Percentiles rank a stretch among this genome's conserved stretches.
Evolutionary conservation across 257 asterid species (phyloP).

Genomic region (Primulina tabacum): DNA sequence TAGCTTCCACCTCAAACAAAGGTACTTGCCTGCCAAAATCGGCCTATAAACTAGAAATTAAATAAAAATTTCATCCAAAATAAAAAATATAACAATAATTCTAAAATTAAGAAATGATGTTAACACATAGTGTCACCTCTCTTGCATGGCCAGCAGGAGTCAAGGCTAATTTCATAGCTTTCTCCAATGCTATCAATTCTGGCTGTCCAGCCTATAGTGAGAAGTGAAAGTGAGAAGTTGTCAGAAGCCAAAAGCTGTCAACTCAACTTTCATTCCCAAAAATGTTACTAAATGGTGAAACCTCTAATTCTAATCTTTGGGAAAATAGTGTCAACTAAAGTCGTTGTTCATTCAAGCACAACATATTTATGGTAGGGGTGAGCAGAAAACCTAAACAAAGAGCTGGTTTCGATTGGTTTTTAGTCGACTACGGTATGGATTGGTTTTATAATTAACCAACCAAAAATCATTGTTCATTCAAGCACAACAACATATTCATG

Average conservation of each 20-base stretch:
- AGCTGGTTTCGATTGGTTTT: too few species aligned
- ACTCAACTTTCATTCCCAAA: neutral
- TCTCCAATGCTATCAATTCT: constrained; percentile 85
- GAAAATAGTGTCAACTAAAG: constrained; percentile 6
- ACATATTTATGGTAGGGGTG: neutral
- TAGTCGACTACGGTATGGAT: too few species aligned
- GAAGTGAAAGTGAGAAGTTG: constrained; percentile 23
- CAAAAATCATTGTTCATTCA: too few species aligned
- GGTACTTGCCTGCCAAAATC: constrained; percentile 97
- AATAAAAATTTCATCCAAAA: constrained; percentile 24
- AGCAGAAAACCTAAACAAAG: too few species aligned
- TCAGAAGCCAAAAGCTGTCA: neutral
- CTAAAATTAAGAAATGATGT: neutral
- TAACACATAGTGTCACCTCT: constrained; percentile 63
- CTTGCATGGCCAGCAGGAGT: constrained; percentile 82
- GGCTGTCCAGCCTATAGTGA: constrained; percentile 78
- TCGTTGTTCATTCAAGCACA: neutral
- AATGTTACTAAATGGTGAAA: neutral
- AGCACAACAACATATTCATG: too few species aligned
- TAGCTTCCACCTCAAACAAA: constrained; percentile 92
- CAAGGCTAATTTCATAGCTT: constrained; percentile 68
- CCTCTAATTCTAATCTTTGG: neutral
- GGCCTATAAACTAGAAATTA: constrained; percentile 48
- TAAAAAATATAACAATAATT: constrained; percentile 17
- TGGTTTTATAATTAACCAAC: too few species aligned